A percentile compares a stretch with the other conserved stretches of the same genome.
phyloP scores from a whole-genome alignment of 2,329 filamentous ascomycete genomes.

The Aspergillus pseudoviridinutans region DNA sequence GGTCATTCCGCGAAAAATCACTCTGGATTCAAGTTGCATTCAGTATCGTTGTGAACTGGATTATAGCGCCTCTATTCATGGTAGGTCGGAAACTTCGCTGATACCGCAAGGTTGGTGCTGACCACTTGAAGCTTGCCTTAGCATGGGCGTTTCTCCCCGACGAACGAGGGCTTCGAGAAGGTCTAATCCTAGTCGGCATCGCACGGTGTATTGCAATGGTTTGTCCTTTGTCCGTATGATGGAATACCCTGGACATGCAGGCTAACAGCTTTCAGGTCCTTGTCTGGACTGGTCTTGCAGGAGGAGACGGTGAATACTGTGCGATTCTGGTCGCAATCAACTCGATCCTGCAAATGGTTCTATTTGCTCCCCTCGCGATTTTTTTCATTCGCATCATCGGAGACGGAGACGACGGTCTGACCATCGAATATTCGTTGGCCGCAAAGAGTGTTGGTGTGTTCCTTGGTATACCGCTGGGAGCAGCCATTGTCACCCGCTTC shows the following conservation, averaged over 20 bases:
- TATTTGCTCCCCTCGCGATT: constrained; percentile 66
- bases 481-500: constrained; percentile 73
- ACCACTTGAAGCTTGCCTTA: constrained; percentile 40
- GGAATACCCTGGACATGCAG: neutral
- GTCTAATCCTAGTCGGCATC: constrained; percentile 76
- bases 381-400: constrained; percentile 69
- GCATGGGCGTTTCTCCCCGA: constrained; percentile 53
- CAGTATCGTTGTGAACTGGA: constrained; percentile 75
- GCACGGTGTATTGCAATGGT: constrained; percentile 89
- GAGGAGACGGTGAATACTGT: constrained; percentile 77
- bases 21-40: constrained; percentile 76
- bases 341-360: constrained; percentile 68
- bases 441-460: constrained; percentile 81
- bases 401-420: constrained; percentile 39
- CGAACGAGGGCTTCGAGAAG: constrained; percentile 51
- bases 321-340: constrained; percentile 74
- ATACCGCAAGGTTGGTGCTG: neutral
- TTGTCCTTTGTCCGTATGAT: constrained; percentile 12
- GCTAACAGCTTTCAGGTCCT: constrained; percentile 44
- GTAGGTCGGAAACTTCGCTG: constrained; percentile 38
- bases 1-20: constrained; percentile 55
- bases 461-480: constrained; percentile 75
- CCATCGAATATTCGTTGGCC: constrained; percentile 60
- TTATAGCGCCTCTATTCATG: constrained; percentile 79
- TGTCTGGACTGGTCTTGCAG: constrained; percentile 75